These are phyloP conservation scores for Lactarius indigo DNA, from an alignment of 768 basidiomycete genomes.

Conservation along the genomic window DNA sequence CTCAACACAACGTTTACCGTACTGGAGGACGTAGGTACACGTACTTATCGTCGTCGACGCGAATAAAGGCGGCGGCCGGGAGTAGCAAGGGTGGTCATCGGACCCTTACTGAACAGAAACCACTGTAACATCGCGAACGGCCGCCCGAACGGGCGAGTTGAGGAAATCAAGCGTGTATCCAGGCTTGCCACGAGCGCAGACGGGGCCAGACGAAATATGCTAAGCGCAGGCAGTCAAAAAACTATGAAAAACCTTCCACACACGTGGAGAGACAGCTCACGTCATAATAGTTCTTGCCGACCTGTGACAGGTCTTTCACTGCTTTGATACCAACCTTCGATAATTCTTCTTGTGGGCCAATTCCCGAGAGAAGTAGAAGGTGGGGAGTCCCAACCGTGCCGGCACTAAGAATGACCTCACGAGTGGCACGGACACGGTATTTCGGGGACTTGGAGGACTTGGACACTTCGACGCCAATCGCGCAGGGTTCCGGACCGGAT, in stretches of 20 bases:
- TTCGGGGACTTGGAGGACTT: slow-evolving; percentile 8
- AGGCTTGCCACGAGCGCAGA: slow-evolving; percentile 17
- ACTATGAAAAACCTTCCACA: background rate
- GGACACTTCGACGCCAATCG: slow-evolving; percentile 21
- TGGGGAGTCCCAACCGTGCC: slow-evolving; percentile 35
- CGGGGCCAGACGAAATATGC: slow-evolving; percentile 20
- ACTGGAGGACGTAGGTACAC: background rate
- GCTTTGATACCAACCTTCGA: slow-evolving; percentile 31
- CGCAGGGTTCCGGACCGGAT: slow-evolving; percentile 16
- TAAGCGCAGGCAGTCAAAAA: background rate
- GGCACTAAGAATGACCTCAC: slow-evolving; percentile 28
- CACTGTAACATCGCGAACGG: slow-evolving; percentile 16
- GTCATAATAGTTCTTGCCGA: slow-evolving; percentile 24
- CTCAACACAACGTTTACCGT: background rate
- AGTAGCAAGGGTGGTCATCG: slow-evolving; percentile 14
- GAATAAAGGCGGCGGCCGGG: slow-evolving; percentile 24
- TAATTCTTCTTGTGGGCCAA: slow-evolving; percentile 37
- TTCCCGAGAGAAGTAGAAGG: slow-evolving; percentile 41
- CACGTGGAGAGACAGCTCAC: background rate
- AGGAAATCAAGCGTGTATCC: slow-evolving; percentile 24
- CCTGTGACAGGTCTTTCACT: slow-evolving; percentile 19
- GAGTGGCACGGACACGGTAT: slow-evolving; percentile 16
- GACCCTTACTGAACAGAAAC: slow-evolving; percentile 12
- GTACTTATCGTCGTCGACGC: slow-evolving; percentile 20
- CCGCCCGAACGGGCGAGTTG: slow-evolving; percentile 11